A percentile compares a stretch with the other conserved stretches of the same genome.
phyloP scores from a whole-genome alignment of 2,329 filamentous ascomycete species.

The Tolypocladium ovalisporum region DNA sequence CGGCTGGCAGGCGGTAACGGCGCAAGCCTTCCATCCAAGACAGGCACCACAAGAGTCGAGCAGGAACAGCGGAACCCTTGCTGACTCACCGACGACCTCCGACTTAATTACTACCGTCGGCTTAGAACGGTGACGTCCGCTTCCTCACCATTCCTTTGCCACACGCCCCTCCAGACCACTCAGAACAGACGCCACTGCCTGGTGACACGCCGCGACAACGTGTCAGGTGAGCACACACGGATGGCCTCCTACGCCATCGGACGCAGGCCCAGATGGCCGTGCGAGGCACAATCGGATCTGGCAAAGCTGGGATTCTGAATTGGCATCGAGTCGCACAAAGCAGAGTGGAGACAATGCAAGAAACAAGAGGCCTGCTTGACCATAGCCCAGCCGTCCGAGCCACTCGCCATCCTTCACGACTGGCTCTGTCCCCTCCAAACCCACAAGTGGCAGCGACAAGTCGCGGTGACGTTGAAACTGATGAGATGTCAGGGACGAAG shows the following conservation, averaged over 20 bases:
- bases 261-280: background rate
- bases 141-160: background rate
- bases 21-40: slow-evolving; percentile 3
- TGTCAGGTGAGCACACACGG: slow-evolving; percentile 15
- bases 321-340: background rate
- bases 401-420: background rate
- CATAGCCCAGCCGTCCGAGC: background rate
- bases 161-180: background rate
- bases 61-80: background rate
- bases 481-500: background rate
- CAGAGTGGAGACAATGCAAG: background rate
- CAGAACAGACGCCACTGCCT: slow-evolving; percentile 14
- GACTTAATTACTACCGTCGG: too few species aligned
- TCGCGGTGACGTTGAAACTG: background rate
- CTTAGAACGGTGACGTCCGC: background rate
- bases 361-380: background rate
- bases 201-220: slow-evolving; percentile 14
- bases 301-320: background rate
- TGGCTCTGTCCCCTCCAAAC: background rate
- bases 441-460: background rate
- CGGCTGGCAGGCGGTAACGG: slow-evolving; percentile 2
- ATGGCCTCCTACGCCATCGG: slow-evolving; percentile 7
- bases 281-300: background rate
- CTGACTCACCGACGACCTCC: background rate
- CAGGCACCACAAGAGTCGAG: background rate